phyloP scores from a whole-genome alignment of 2,329 filamentous ascomycete genomes.

The Claviceps humidiphila region DNA sequence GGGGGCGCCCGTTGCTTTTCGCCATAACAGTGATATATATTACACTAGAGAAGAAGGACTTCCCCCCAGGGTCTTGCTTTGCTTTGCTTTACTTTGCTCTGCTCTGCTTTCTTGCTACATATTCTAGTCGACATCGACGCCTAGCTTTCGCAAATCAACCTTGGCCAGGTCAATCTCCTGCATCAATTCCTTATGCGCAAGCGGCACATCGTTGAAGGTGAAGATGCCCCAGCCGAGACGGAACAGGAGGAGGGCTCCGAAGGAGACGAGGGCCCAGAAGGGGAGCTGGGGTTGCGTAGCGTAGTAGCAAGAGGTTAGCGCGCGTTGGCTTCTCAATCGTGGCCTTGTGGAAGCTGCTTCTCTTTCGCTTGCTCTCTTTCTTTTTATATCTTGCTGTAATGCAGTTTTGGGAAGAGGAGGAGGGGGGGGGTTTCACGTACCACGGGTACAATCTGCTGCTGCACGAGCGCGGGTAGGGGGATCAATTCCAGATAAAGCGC shows the following conservation, averaged over 20 bases:
- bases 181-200: slow-evolving; percentile 82
- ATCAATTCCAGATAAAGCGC: slow-evolving; percentile 73
- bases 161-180: slow-evolving; percentile 68
- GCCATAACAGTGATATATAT: no score
- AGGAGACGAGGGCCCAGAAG: slow-evolving; percentile 81
- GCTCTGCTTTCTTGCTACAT: no score
- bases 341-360: not conserved
- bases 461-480: slow-evolving; percentile 63
- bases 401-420: no score
- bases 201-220: slow-evolving; percentile 91
- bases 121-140: slow-evolving; percentile 63
- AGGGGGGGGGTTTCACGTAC: slow-evolving; percentile 41
- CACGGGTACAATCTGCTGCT: slow-evolving; percentile 74
- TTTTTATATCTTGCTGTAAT: not conserved
- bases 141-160: slow-evolving; percentile 57
- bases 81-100: no score
- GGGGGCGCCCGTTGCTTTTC: no score
- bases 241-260: slow-evolving; percentile 84
- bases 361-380: not conserved
- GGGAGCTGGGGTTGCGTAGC: slow-evolving; percentile 50
- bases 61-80: no score
- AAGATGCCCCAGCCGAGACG: slow-evolving; percentile 85
- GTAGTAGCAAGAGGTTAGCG: no score
- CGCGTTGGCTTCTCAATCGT: not conserved
- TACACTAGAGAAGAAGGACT: no score